A percentile compares a stretch with the other conserved stretches of the same genome.
Conservation (phyloP, 2,329 filamentous ascomycete genomes). For the Sporothrix curviconia region DNA sequence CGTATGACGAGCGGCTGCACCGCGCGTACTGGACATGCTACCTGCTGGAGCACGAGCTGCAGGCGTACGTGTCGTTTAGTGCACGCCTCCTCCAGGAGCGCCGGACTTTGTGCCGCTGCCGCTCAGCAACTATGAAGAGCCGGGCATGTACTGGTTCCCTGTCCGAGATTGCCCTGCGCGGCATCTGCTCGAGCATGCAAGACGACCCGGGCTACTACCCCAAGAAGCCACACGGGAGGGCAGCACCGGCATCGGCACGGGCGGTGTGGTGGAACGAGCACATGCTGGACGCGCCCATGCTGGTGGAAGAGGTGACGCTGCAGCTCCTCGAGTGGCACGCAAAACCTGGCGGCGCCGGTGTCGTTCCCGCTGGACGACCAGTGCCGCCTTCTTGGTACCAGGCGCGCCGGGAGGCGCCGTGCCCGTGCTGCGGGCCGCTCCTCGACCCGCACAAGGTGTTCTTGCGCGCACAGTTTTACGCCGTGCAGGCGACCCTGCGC, state of each 20-base stretch:
- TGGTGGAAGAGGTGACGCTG: constrained; percentile 17
- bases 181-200: constrained; percentile 19
- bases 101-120: constrained; percentile 17
- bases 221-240: neutral
- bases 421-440: constrained; percentile 9
- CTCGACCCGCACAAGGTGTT: constrained; percentile 17
- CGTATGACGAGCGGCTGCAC: constrained; percentile 17
- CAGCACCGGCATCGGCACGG: neutral
- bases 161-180: constrained; percentile 20
- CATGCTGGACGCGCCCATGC: constrained; percentile 18
- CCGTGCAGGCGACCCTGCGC: constrained; percentile 18
- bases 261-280: constrained; percentile 16
- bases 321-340: constrained; percentile 19
- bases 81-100: constrained; percentile 17
- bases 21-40: constrained; percentile 23
- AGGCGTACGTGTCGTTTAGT: constrained; percentile 20
- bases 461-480: constrained; percentile 20
- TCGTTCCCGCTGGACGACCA: constrained; percentile 12
- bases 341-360: constrained; percentile 14
- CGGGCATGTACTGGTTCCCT: constrained; percentile 22
- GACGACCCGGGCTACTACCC: constrained; percentile 7
- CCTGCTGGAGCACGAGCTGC: constrained; percentile 21
- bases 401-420: neutral
- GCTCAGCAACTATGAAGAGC: constrained; percentile 19
- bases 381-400: neutral